Percentiles rank a stretch among this genome's conserved stretches.
Evolutionary conservation across 805 yeast species (phyloP).

Genomic region (Cephaloascus fragrans): DNA sequence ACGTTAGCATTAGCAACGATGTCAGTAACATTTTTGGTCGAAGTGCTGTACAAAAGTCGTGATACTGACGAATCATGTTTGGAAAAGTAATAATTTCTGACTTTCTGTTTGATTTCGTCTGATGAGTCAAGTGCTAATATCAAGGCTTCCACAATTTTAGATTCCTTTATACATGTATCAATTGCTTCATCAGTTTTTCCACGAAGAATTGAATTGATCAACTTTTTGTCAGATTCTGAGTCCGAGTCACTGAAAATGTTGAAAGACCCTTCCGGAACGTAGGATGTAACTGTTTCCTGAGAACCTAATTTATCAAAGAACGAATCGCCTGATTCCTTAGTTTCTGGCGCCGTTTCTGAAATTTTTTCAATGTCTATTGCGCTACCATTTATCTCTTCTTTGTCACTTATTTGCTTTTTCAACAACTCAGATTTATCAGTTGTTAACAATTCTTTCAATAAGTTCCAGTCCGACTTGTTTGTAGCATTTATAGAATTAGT

Average conservation of each 20-base stretch:
- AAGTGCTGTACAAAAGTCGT: constrained; percentile 61
- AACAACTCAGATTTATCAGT: constrained; percentile 44
- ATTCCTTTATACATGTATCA: constrained; percentile 51
- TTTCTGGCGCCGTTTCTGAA: not conserved
- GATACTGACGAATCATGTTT: constrained; percentile 53
- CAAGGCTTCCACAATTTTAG: constrained; percentile 68
- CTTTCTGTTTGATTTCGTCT: constrained; percentile 52
- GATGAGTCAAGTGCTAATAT: constrained; percentile 66
- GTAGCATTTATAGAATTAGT: constrained; percentile 23
- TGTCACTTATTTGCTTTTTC: constrained; percentile 22
- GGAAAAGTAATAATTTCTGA: constrained; percentile 59
- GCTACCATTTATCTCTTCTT: not conserved
- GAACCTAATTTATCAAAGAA: constrained; percentile 29
- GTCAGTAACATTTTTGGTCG: constrained; percentile 50
- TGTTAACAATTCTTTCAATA: constrained; percentile 41
- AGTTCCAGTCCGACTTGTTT: constrained; percentile 55
- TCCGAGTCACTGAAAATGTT: constrained; percentile 20
- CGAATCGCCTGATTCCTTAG: constrained; percentile 12
- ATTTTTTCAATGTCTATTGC: not conserved
- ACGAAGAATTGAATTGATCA: constrained; percentile 42
- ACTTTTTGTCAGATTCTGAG: constrained; percentile 31
- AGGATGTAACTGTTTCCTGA: constrained; percentile 9
- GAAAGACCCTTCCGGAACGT: constrained; percentile 48
- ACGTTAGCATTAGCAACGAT: constrained; percentile 72
- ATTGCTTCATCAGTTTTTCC: constrained; percentile 65